Evolutionary conservation across 2,329 filamentous ascomycete genomes (phyloP), one percentile per base, ranked within the genome.

Genomic region (Cladosporium sp.): DNA sequence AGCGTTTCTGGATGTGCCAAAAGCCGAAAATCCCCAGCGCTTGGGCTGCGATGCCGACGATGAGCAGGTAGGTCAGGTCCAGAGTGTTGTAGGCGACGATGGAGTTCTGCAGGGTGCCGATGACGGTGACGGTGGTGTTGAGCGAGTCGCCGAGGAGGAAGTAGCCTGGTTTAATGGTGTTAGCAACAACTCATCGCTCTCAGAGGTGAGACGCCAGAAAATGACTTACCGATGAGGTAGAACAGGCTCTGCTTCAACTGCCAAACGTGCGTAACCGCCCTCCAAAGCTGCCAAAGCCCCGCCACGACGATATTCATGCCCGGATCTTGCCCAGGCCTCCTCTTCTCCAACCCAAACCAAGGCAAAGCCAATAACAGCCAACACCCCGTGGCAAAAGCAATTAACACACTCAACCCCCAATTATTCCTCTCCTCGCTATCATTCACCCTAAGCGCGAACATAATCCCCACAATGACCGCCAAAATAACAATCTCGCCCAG

Each of bases 111-210:
- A 86, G 66, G 0, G 82, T 86, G 1, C 70, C 74, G 27, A 87
- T 81, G 18, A 87, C 82, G 0, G 84, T 86, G 4, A 86, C 80
- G 0, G 83, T 85, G 0, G 84, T 88, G 63, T 86, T 86, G 30
- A 86, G 71, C 1, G 80, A 83, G 65, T 87, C 84, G n/a, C 82
- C 83, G 0, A 87, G 75, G 2, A 87, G 70, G 61, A 87, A 86
- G 61, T 85, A 87, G 3, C 76, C 74, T 66, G 45, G 4, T 36
- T 17, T 36, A n/a, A 4, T 2, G 4, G n/a, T 17, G 15, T n/a
- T n/a, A 27, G 8, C 13, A 15, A 13, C 12, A 4, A 34, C n/a
- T n/a, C n/a, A n/a, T n/a, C n/a, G n/a, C n/a, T 34, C 30, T 34
- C 30, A 34, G 13, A 34, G 30, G 4, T 7, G 6, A 13, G 30